Evolutionary conservation across 108 stramenopile genomes (phyloP), one percentile per base, ranked within the genome.

Genomic region (Epithemia pelagica): DNA sequence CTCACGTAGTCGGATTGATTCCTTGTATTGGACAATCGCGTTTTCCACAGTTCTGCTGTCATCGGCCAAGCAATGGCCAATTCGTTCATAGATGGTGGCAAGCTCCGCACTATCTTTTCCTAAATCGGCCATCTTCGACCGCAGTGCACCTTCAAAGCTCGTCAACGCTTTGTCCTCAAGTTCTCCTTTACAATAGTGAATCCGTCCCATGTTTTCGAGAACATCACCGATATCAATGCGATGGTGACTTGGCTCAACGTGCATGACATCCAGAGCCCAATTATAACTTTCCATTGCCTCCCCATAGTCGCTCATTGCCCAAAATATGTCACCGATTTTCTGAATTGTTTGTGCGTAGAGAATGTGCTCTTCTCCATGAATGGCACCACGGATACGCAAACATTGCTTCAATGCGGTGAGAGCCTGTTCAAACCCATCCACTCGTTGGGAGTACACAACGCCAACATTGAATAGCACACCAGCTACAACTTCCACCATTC

Each of bases 151-250:
- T 61, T 86, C 79, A 54, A 80, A 85, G 31, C 81, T 83, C 33
- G 79, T 71, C 25, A 90, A 54, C 30, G 85, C 85, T 53, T 88
- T 83, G 10, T 65, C 28, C 8, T 74, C 77, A 37, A 70, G 65
- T 58, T 83, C 75, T 27, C 83, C 85, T 61, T 84, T 86, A 54
- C 80, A 77, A 65, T 81, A 81, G 30, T 86, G 81, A 59, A 80
- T 90, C n/a, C 55, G 74, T 22, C 88, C 88, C 68, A 86, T 74
- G 54, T 86, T 90, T 65, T 86, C 85, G 0, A 86, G 80, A 37
- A 84, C 78, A 56, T 82, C 81, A 28, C 85, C 88, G 46, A 86
- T 81, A 54, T 86, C 83, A 54, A 86, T 72, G 27, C 74, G 70
- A 33, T 81, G 75, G 27, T 66, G 64, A 59, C 63, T 71, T 32